Evolutionary conservation across 805 yeast species (phyloP).

Genomic region (Lipomyces orientalis): DNA sequence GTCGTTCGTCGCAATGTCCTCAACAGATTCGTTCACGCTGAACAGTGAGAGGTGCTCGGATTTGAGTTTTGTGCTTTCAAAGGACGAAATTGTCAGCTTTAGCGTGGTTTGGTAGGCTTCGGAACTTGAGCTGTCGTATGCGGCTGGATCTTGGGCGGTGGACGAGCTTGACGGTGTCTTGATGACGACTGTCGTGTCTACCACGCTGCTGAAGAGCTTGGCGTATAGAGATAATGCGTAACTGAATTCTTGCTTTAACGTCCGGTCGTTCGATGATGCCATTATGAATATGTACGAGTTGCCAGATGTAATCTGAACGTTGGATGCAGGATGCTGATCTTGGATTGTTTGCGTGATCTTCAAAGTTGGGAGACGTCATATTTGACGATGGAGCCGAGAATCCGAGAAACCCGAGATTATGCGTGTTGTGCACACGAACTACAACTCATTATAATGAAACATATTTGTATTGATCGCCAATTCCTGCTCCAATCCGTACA

Average conservation of each 20-base stretch:
- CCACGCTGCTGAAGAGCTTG: conserved; percentile 11
- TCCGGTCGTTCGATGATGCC: conserved; percentile 12
- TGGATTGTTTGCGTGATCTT: neutral
- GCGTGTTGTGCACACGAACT: neutral
- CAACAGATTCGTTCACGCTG: conserved; percentile 71
- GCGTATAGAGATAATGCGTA: conserved; percentile 26
- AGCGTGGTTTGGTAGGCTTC: conserved; percentile 22
- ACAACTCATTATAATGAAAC: neutral
- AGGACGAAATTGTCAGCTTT: conserved; percentile 15
- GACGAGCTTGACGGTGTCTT: neutral
- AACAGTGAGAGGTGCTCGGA: conserved; percentile 59
- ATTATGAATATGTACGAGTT: neutral
- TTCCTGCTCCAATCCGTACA: neutral
- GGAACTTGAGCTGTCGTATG: conserved; percentile 14
- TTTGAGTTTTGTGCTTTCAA: conserved; percentile 17
- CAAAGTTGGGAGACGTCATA: neutral
- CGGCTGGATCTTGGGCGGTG: neutral
- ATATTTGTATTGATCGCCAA: neutral
- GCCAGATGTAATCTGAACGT: neutral
- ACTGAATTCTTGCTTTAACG: conserved; percentile 28
- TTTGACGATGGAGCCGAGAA: neutral
- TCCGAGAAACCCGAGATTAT: neutral
- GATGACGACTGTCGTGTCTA: conserved; percentile 7
- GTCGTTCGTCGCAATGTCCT: conserved; percentile 69
- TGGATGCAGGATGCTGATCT: neutral